phyloP scores from a whole-genome alignment of 1,284 basidiomycete species.

The Sanghuangporus baumii region DNA sequence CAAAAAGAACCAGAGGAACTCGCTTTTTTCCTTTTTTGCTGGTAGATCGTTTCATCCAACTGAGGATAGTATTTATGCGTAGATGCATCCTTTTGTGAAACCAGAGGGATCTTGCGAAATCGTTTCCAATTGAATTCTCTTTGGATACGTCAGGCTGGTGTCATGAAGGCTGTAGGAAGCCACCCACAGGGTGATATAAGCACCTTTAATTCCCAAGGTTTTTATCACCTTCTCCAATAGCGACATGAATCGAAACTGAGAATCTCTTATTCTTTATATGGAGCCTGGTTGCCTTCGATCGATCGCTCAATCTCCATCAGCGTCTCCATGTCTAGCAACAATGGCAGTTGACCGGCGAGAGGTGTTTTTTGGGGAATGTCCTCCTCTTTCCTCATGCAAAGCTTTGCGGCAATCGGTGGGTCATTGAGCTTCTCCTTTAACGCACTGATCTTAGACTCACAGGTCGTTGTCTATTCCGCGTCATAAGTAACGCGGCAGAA shows the following conservation, averaged over 20 bases:
- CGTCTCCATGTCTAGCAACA: not conserved
- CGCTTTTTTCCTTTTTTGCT: not conserved
- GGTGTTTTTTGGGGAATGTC: not conserved
- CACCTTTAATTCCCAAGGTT: not conserved
- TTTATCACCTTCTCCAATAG: not conserved
- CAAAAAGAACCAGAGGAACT: not conserved
- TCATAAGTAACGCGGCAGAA: not conserved
- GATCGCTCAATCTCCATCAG: not conserved
- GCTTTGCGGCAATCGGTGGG: not conserved
- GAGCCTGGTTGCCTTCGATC: not conserved
- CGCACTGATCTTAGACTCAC: not conserved
- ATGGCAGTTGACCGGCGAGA: not conserved
- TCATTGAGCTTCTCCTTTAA: not conserved
- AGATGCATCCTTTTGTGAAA: not conserved
- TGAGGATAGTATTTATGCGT: not conserved
- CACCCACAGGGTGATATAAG: not conserved
- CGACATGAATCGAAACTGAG: not conserved
- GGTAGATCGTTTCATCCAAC: not conserved
- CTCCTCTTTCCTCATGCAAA: not conserved
- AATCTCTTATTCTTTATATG: not conserved
- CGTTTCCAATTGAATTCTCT: not conserved
- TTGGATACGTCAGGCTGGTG: not conserved
- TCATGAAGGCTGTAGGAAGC: not conserved
- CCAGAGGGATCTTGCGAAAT: not conserved
- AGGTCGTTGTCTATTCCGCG: not conserved